A percentile compares a stretch with the other conserved stretches of the same genome.
phyloP scores from a whole-genome alignment of 2,329 filamentous ascomycete genomes.

The Fonsecaea multimorphosa region DNA sequence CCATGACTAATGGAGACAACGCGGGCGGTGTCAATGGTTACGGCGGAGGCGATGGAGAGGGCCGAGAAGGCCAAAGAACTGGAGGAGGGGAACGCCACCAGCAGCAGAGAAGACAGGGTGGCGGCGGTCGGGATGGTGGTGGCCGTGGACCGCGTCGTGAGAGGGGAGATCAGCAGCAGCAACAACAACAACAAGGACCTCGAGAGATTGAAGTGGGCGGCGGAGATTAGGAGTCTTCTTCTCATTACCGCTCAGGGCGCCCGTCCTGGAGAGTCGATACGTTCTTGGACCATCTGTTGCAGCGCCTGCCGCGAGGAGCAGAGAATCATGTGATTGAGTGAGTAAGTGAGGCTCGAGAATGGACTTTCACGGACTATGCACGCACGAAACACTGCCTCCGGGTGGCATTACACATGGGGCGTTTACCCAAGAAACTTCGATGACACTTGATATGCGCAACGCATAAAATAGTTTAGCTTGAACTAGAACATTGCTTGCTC shows the following conservation, averaged over 20 bases:
- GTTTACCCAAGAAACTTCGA: not conserved
- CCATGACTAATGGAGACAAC: conserved; percentile 36
- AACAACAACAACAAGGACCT: conserved; percentile 35
- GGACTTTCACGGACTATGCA: not conserved
- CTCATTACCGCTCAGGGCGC: not conserved
- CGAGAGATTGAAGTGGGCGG: conserved; percentile 48
- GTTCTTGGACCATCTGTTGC: not conserved
- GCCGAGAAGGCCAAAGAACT: conserved; percentile 21
- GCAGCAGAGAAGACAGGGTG: conserved; percentile 40
- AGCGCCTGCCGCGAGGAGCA: not conserved
- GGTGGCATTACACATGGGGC: not conserved
- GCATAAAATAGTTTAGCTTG: conserved; percentile 7
- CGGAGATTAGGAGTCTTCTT: conserved; percentile 40
- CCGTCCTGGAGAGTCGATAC: not conserved
- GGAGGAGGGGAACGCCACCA: conserved; percentile 28
- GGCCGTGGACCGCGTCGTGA: conserved; percentile 40
- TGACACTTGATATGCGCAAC: conserved; percentile 7
- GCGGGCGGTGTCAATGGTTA: conserved; percentile 28
- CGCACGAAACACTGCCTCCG: not conserved
- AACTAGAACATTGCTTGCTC: conserved; percentile 4
- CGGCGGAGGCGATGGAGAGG: conserved; percentile 22
- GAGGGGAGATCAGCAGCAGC: conserved; percentile 38
- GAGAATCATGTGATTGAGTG: not conserved
- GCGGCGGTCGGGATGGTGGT: conserved; percentile 33
- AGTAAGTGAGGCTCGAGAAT: not conserved